Percentiles rank a stretch among this genome's conserved stretches.
Evolutionary conservation across 192 early-diverging fungal species (phyloP).

Genomic region (Dissophora ornata): DNA sequence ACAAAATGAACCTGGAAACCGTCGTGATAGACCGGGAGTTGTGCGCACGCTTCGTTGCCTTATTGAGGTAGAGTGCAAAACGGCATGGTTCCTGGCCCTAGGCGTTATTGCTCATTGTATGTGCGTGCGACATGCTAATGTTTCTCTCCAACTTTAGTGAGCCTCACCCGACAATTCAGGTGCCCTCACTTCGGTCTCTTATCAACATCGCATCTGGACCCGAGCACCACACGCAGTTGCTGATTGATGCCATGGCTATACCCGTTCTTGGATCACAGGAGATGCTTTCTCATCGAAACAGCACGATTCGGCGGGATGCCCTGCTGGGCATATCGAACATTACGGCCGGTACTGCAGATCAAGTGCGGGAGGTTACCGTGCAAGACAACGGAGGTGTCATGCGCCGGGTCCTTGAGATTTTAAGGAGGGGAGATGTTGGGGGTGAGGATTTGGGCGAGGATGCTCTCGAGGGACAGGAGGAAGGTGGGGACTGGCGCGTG

Average conservation of each 20-base stretch:
- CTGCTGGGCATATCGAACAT: conserved; percentile 50
- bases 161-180: conserved; percentile 51
- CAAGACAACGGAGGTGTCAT: conserved; percentile 51
- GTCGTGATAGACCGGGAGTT: conserved; percentile 45
- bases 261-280: conserved; percentile 39
- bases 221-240: conserved; percentile 47
- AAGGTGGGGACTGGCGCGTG: conserved; percentile 52
- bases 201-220: conserved; percentile 54
- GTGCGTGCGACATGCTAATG: too few relatives aligned
- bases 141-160: conserved; percentile 22
- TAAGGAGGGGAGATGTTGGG: conserved; percentile 41
- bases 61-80: conserved; percentile 25
- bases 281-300: conserved; percentile 34
- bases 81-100: too few relatives aligned
- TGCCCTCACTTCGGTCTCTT: conserved; percentile 43
- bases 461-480: conserved; percentile 11
- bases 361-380: conserved; percentile 51
- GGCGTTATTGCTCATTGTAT: too few relatives aligned
- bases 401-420: conserved; percentile 39
- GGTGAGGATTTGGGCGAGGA: conserved; percentile 30
- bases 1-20: conserved; percentile 49
- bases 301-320: conserved; percentile 47
- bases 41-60: conserved; percentile 35
- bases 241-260: conserved; percentile 52
- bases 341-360: conserved; percentile 50